A percentile compares a stretch with the other conserved stretches of the same genome.
These are phyloP conservation scores for Coprinellus micaceus DNA, from an alignment of 768 basidiomycete species.

Conservation along the genomic window DNA sequence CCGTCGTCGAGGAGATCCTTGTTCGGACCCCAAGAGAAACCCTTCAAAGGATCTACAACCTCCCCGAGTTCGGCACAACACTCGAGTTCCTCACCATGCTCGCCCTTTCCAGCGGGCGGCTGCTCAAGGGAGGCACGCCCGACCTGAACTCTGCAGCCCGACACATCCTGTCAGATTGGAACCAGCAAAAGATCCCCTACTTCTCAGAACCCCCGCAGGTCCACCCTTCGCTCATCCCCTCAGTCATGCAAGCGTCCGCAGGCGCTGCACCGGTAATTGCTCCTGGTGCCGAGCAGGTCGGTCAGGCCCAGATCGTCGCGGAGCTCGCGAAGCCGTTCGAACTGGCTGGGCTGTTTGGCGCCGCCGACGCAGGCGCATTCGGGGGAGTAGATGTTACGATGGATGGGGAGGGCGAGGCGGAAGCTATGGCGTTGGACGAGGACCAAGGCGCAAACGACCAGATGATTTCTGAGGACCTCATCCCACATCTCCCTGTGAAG, in stretches of 20 bases:
- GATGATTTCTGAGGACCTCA: constrained; percentile 35
- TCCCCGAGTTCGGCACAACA: constrained; percentile 69
- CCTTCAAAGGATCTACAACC: constrained; percentile 81
- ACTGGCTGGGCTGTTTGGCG: constrained; percentile 73
- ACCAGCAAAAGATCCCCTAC: constrained; percentile 92
- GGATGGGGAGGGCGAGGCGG: constrained; percentile 40
- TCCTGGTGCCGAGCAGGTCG: constrained; percentile 75
- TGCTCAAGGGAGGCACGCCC: constrained; percentile 91
- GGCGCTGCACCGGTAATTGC: constrained; percentile 39
- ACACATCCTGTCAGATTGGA: constrained; percentile 87
- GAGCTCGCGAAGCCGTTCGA: constrained; percentile 77
- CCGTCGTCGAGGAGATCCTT: constrained; percentile 86
- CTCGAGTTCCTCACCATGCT: constrained; percentile 89
- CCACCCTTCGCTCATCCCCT: constrained; percentile 75
- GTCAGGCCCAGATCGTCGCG: constrained; percentile 74
- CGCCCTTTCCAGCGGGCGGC: constrained; percentile 74
- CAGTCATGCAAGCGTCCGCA: constrained; percentile 20
- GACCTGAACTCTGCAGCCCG: constrained; percentile 81
- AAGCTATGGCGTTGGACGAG: constrained; percentile 43
- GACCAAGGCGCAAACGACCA: constrained; percentile 32
- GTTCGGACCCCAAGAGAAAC: constrained; percentile 62
- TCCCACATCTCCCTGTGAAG: constrained; percentile 33
- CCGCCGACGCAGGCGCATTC: constrained; percentile 80
- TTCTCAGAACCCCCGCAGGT: constrained; percentile 74
- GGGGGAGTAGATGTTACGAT: constrained; percentile 44